Percentiles rank a stretch among this genome's conserved stretches.
These are phyloP conservation scores for Sclerotinia trifoliorum DNA, from an alignment of 2,329 filamentous ascomycete species.

Conservation along the genomic window DNA sequence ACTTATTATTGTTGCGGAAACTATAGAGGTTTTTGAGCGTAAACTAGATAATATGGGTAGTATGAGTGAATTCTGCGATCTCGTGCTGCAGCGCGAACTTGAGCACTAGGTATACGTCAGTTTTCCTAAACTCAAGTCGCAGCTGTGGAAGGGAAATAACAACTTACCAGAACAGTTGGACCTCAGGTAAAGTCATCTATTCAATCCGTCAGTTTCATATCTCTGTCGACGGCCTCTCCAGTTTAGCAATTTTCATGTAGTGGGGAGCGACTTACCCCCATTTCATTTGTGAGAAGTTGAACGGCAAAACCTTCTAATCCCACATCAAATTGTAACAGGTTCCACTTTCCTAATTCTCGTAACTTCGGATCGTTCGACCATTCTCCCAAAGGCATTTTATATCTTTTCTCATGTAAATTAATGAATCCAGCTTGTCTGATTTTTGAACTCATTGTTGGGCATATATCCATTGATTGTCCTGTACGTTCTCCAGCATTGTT, in stretches of 20 bases:
- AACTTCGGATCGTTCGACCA: constrained; percentile 40
- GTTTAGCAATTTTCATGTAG: background rate
- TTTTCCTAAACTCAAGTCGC: background rate
- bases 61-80: constrained; percentile 32
- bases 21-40: constrained; percentile 22
- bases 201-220: constrained; percentile 24
- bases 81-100: constrained; percentile 27
- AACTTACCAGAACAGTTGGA: constrained; percentile 34
- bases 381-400: constrained; percentile 38
- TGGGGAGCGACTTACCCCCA: constrained; percentile 31
- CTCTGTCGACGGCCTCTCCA: constrained; percentile 1
- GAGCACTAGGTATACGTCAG: constrained; percentile 28
- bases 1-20: background rate
- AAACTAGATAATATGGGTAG: constrained; percentile 27
- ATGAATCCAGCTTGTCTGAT: constrained; percentile 38
- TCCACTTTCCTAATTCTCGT: constrained; percentile 36
- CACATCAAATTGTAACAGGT: constrained; percentile 30
- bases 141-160: background rate
- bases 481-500: constrained; percentile 43
- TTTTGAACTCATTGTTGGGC: constrained; percentile 29
- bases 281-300: constrained; percentile 32
- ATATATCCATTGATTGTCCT: constrained; percentile 42
- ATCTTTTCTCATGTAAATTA: constrained; percentile 36
- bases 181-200: constrained; percentile 32
- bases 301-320: constrained; percentile 36